phyloP scores from a whole-genome alignment of 345 rosid species.

The Lepidium africanum region DNA sequence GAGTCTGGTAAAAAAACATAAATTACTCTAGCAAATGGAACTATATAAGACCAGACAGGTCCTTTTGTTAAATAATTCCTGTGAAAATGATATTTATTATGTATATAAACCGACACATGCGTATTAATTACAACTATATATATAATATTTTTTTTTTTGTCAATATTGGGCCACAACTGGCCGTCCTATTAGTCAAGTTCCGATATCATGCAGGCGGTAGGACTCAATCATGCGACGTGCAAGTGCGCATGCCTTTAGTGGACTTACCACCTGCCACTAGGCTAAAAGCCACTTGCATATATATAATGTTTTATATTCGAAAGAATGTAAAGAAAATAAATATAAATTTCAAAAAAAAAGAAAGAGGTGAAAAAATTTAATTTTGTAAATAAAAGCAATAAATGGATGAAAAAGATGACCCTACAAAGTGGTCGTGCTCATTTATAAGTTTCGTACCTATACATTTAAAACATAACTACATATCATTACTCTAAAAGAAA shows the following conservation, averaged over 20 bases:
- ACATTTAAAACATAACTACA: background rate
- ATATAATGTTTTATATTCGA: background rate
- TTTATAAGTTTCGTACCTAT: conserved; percentile 4
- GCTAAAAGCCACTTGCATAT: too few species aligned
- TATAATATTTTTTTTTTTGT: too few species aligned
- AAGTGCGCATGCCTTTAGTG: too few species aligned
- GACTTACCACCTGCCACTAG: too few species aligned
- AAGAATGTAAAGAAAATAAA: background rate
- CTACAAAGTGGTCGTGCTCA: conserved; percentile 16
- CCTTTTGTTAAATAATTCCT: background rate
- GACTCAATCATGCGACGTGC: too few species aligned
- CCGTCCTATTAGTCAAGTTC: too few species aligned
- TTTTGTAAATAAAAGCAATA: conserved; percentile 3
- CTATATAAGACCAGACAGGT: conserved; percentile 10
- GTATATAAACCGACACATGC: conserved; percentile 10
- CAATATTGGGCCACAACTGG: too few species aligned
- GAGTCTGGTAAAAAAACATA: background rate
- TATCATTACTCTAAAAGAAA: background rate
- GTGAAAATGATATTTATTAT: background rate
- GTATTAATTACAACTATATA: background rate
- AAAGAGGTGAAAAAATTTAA: background rate
- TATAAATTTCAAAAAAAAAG: too few species aligned
- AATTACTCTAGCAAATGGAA: background rate
- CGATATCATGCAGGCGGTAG: too few species aligned
- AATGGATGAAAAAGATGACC: conserved; percentile 5